Evolutionary conservation across 345 rosid genomes (phyloP), one percentile per base, ranked within the genome.

Genomic region (Carallia brachiata): DNA sequence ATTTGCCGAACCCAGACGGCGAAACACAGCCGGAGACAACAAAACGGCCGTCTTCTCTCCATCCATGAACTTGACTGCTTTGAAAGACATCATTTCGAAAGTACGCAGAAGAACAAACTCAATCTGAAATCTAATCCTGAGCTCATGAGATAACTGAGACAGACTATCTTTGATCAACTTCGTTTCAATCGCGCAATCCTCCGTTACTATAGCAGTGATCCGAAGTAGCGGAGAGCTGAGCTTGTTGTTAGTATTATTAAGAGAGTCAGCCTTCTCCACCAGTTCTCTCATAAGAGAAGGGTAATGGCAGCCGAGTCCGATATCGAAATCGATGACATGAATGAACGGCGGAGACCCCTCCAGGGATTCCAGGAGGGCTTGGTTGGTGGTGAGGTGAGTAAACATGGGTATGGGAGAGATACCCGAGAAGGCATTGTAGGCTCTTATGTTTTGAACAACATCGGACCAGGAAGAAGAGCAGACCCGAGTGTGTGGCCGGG

Each of bases 381-480:
- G 99, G 66, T 86, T 90, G 23, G 91, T 77, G 4, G 93, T 92
- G 87, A 92, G 89, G 69, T 92, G 97, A 13, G 88, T 78, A 73
- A 96, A 96, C 85, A 96, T 90, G 66, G 98, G 93, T 30, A 96
- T 87, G 6, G 98, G 99, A 18, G 97, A 92, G 54, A 89, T 77
- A 3, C 77, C 89, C 57, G 88, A 88, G 78, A 81, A 96, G 63
- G 85, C 90, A 75, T 86, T 89, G 74, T 88, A 83, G 6, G 97
- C 89, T 52, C 75, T 73, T 55, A 96, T 87, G 13, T 85, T 88
- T 60, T 92, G 95, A 37, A 96, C 87, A 16, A 89, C 83, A 39
- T 92, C 91, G 9, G 87, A 77, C 92, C 89, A 89, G 0, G 71
- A 71, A 66, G 94, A 81, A 32, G 34, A 32, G 4, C 92, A 81